Conservation (phyloP, 1,284 basidiomycete species). For the Melampsora americana region DNA sequence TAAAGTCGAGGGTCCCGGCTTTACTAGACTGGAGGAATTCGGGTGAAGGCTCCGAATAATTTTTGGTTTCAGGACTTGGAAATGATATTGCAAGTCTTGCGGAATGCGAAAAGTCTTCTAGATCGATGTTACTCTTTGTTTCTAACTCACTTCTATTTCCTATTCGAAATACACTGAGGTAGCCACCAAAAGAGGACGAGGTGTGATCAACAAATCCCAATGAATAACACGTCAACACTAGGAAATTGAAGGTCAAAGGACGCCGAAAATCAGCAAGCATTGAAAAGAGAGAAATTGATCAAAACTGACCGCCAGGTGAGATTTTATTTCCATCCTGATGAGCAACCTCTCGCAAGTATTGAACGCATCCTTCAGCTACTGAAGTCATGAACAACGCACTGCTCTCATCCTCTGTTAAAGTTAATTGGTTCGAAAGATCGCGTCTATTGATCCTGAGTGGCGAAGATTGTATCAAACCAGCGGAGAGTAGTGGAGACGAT, state of each 20-base stretch:
- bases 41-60: background rate
- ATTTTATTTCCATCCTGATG: background rate
- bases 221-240: conserved; percentile 16
- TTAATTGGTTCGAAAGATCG: conserved; percentile 5
- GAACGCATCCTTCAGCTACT: conserved; percentile 25
- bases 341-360: conserved; percentile 5
- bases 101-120: conserved; percentile 4
- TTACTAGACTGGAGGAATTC: conserved; percentile 9
- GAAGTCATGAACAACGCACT: conserved; percentile 25
- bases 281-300: background rate
- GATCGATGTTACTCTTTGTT: background rate
- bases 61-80: background rate
- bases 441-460: background rate
- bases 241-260: background rate
- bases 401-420: conserved; percentile 1
- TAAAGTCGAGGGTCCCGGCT: conserved; percentile 4
- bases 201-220: conserved; percentile 18
- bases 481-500: background rate
- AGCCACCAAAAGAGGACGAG: conserved; percentile 1
- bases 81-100: conserved; percentile 8
- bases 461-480: background rate
- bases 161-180: conserved; percentile 24
- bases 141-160: conserved; percentile 16
- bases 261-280: background rate
- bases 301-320: background rate